phyloP scores from a whole-genome alignment of 495 filamentous ascomycete genomes.

The Talaromyces thailandensis region DNA sequence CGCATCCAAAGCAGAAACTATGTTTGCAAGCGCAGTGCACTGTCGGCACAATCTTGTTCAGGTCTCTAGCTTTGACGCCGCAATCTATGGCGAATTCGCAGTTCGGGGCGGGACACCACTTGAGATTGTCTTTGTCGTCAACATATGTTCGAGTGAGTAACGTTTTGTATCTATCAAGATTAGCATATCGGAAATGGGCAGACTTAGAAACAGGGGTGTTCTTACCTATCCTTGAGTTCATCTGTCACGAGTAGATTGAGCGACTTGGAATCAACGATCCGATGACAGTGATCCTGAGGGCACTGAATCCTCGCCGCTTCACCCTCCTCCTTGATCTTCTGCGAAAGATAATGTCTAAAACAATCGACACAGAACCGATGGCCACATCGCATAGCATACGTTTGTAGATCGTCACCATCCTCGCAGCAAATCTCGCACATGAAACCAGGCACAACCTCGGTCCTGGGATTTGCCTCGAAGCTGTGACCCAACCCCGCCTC shows the following conservation, averaged over 20 bases:
- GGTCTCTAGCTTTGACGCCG: constrained; percentile 71
- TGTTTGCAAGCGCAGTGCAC: constrained; percentile 78
- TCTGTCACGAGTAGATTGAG: constrained; percentile 71
- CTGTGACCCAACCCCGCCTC: constrained; percentile 70
- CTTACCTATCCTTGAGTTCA: constrained; percentile 60
- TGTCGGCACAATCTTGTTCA: constrained; percentile 77
- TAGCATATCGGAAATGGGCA: constrained; percentile 5
- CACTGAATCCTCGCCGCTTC: constrained; percentile 93
- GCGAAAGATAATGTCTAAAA: constrained; percentile 79
- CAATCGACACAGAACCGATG: constrained; percentile 95
- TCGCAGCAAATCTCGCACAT: constrained; percentile 95
- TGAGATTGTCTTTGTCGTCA: constrained; percentile 87
- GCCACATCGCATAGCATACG: constrained; percentile 90
- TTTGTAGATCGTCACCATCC: constrained; percentile 67
- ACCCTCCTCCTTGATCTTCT: constrained; percentile 91
- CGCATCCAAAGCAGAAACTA: constrained; percentile 93
- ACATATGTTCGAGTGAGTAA: constrained; percentile 91
- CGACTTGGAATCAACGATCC: constrained; percentile 85
- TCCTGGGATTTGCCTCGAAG: constrained; percentile 50
- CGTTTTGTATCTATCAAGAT: constrained; percentile 59
- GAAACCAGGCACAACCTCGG: constrained; percentile 67
- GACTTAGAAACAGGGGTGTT: not conserved
- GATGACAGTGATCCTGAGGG: constrained; percentile 75
- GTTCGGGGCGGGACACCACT: constrained; percentile 96
- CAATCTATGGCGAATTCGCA: constrained; percentile 91